These are phyloP conservation scores for Bipolaris gigantea DNA, from an alignment of 2,329 filamentous ascomycete genomes.

Conservation along the genomic window DNA sequence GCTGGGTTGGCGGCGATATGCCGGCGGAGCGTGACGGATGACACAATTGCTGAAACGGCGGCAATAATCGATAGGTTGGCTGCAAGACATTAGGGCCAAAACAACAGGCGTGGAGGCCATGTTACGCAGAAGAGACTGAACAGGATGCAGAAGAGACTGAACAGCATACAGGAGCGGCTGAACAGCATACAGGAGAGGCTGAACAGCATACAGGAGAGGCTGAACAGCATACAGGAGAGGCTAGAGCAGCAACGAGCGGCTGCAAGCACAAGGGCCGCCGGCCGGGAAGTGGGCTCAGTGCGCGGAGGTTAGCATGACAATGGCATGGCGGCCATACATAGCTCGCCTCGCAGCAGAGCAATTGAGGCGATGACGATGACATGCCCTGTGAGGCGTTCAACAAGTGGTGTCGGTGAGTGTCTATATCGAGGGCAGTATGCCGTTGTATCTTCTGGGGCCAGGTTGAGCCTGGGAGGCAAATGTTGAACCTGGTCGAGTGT, in stretches of 20 bases:
- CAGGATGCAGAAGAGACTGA: slow-evolving; percentile 28
- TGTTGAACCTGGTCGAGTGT: slow-evolving; percentile 21
- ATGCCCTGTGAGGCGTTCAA: slow-evolving; percentile 18
- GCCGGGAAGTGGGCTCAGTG: slow-evolving; percentile 16
- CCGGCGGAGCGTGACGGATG: slow-evolving; percentile 23
- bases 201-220: slow-evolving; percentile 30
- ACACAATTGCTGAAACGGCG: slow-evolving; percentile 22
- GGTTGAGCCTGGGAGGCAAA: slow-evolving; percentile 30
- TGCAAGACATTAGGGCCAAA: slow-evolving; percentile 31
- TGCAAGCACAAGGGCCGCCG: slow-evolving; percentile 35
- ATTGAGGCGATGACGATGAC: slow-evolving; percentile 16
- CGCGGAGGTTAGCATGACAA: slow-evolving; percentile 30
- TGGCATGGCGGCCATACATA: slow-evolving; percentile 21
- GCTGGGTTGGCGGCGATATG: slow-evolving; percentile 19
- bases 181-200: slow-evolving; percentile 28
- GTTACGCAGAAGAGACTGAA: slow-evolving; percentile 31
- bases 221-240: slow-evolving; percentile 28
- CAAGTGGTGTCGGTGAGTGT: slow-evolving; percentile 35
- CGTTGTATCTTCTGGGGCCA: slow-evolving; percentile 19
- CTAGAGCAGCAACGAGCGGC: slow-evolving; percentile 18
- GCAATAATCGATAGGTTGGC: slow-evolving; percentile 23
- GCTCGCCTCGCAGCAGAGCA: slow-evolving; percentile 5
- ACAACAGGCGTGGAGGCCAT: slow-evolving; percentile 29
- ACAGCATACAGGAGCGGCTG: slow-evolving; percentile 29
- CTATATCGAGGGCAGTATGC: slow-evolving; percentile 20